phyloP scores from a whole-genome alignment of 495 filamentous ascomycete genomes.

The Letharia columbiana region DNA sequence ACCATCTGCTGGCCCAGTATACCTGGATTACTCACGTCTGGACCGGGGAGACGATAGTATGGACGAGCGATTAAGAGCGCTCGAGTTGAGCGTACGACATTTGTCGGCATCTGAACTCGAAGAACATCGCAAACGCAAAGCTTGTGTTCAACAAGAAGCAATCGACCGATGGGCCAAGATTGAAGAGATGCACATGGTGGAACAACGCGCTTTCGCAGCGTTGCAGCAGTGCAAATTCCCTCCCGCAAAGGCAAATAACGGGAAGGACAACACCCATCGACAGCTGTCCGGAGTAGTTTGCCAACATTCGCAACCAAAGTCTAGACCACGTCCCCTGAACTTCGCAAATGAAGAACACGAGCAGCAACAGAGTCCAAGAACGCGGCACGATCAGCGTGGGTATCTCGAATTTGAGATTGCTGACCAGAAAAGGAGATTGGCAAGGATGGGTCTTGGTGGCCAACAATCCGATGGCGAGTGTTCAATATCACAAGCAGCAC shows the following conservation, averaged over 20 bases:
- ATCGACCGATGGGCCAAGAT: background rate
- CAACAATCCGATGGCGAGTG: background rate
- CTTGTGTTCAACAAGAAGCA: background rate
- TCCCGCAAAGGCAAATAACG: background rate
- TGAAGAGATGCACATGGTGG: background rate
- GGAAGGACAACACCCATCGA: background rate
- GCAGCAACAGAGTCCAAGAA: background rate
- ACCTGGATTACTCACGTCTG: background rate
- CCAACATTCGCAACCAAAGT: background rate
- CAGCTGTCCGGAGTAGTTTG: background rate
- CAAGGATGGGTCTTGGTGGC: background rate
- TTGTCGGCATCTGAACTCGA: background rate
- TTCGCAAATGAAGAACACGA: background rate
- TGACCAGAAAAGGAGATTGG: background rate
- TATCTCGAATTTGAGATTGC: background rate
- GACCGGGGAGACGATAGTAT: background rate
- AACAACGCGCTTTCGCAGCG: background rate
- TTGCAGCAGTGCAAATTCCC: background rate
- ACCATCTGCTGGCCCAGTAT: background rate
- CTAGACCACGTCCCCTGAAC: background rate
- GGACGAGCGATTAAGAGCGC: background rate
- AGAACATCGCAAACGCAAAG: background rate
- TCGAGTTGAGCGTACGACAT: background rate
- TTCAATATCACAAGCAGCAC: background rate
- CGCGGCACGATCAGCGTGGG: background rate